Conservation (phyloP, 768 basidiomycete genomes). For the Collybia nuda region DNA sequence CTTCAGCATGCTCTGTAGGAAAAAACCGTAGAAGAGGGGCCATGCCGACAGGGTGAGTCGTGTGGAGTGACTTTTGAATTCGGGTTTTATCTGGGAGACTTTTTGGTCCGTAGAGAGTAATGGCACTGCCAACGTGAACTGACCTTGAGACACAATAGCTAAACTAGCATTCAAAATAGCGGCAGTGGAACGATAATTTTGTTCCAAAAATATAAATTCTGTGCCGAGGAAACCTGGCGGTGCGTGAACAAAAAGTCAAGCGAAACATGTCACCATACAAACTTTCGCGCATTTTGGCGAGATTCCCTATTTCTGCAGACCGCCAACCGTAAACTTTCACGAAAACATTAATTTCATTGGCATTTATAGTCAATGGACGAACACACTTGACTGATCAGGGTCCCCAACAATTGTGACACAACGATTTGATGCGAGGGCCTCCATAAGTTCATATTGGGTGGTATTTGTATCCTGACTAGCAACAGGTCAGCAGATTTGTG, state of each 20-base stretch:
- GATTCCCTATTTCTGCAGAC: slow-evolving; percentile 74
- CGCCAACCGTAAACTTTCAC: slow-evolving; percentile 81
- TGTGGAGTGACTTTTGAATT: slow-evolving; percentile 70
- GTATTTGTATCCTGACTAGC: slow-evolving; percentile 75
- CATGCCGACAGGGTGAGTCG: slow-evolving; percentile 63
- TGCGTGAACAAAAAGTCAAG: no score
- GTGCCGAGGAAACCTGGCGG: slow-evolving; percentile 62
- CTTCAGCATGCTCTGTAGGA: slow-evolving; percentile 60
- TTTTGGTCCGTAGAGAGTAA: background rate
- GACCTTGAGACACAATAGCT: slow-evolving; percentile 83
- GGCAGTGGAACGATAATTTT: slow-evolving; percentile 85
- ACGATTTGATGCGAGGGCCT: slow-evolving; percentile 51
- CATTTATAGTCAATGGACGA: background rate
- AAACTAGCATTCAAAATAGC: slow-evolving; percentile 71
- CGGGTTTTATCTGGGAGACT: slow-evolving; percentile 61
- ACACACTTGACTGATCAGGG: slow-evolving; percentile 81
- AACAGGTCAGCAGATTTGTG: background rate
- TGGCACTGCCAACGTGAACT: slow-evolving; percentile 3
- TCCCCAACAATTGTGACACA: slow-evolving; percentile 86
- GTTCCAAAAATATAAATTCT: slow-evolving; percentile 71
- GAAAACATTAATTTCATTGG: background rate
- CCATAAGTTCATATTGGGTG: slow-evolving; percentile 80
- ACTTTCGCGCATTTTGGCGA: slow-evolving; percentile 72
- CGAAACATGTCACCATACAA: background rate
- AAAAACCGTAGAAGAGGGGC: slow-evolving; percentile 58